Evolutionary conservation across 768 basidiomycete species (phyloP).

Genomic region (Leccinum variicolor): DNA sequence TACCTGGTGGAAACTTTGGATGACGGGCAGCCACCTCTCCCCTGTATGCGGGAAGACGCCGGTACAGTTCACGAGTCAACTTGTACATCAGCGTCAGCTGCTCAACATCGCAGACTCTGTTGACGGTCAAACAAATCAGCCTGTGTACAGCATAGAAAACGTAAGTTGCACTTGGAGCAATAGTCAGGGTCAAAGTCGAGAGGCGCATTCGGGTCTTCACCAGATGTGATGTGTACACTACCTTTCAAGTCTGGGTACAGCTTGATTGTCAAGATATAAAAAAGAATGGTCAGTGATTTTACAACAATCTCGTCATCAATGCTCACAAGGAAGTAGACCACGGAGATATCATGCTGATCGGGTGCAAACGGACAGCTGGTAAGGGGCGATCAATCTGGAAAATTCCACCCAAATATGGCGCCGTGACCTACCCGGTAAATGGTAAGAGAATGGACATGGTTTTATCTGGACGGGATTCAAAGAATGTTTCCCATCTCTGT

Average conservation of each 20-base stretch:
- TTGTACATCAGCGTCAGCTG: constrained; percentile 55
- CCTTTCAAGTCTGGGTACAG: constrained; percentile 47
- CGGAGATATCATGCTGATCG: background rate
- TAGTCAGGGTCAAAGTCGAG: constrained; percentile 45
- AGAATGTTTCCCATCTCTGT: constrained; percentile 27
- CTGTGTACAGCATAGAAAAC: background rate
- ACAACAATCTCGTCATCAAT: too few species aligned
- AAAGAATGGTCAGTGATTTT: background rate
- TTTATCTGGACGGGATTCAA: background rate
- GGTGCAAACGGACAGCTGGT: background rate
- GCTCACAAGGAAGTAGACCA: constrained; percentile 28
- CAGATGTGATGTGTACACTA: constrained; percentile 45
- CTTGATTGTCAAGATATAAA: constrained; percentile 11
- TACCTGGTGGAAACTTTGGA: constrained; percentile 29
- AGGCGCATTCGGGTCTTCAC: constrained; percentile 38
- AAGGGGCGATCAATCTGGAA: background rate
- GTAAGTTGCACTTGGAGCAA: constrained; percentile 37
- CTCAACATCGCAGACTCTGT: constrained; percentile 36
- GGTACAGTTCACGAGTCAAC: constrained; percentile 46
- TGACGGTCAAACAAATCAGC: background rate
- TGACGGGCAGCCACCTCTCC: constrained; percentile 17
- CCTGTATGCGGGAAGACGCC: constrained; percentile 44
- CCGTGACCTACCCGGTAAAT: background rate
- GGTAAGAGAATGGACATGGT: background rate
- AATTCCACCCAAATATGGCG: background rate